Base-by-base conservation (phyloP, 306 rosid genomes). In the Lathyrus oleraceus region DNA sequence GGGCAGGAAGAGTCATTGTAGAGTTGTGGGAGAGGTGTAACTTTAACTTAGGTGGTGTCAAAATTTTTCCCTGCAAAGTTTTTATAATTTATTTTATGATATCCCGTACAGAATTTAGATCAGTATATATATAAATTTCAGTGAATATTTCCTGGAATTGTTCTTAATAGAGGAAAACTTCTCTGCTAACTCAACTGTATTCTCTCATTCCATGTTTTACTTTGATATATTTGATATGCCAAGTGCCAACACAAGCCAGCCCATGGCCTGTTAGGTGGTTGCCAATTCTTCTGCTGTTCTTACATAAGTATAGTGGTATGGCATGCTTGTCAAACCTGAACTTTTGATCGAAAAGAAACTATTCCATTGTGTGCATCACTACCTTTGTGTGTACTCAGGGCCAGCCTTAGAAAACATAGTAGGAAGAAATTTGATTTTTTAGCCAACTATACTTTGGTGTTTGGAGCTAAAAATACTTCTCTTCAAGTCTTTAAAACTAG, bases 21-120 rank as follows among this genome's bases (percentile, higher is more conserved):
- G 96, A 85, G 86, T 81, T 82, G 84, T 79, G 81, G 81, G 89
- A 82, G 88, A 78, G 85, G 69, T 72, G 78, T 83, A 84, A 87
- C 84, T 75, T 78, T 85, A 84, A 87, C 82, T 76, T 81, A 84
- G 96, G 86, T 83, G 80, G 83, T 77, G 75, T 42, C 69, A 64
- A 63, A 56, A 51, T 53, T 70, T 23, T 35, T 71, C 67, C 65
- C 53, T 3, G 19, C 62, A 2, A 61, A 60, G 44, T 38, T 72
- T 66, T 65, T 80, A 83, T 76, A 72, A 84, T 81, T 79, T 84
- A 82, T 81, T 81, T 75, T 70, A 49, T 73, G 78, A 64, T 69
- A 61, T 67, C 74, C 80, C 70, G 51, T 69, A 65, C 56, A 73
- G 80, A 65, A 53, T 69, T 76, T 82, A 72, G 78, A 62, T 77